Base-by-base conservation (phyloP, 2,329 filamentous ascomycete genomes). In the Aspergillus terreus region DNA sequence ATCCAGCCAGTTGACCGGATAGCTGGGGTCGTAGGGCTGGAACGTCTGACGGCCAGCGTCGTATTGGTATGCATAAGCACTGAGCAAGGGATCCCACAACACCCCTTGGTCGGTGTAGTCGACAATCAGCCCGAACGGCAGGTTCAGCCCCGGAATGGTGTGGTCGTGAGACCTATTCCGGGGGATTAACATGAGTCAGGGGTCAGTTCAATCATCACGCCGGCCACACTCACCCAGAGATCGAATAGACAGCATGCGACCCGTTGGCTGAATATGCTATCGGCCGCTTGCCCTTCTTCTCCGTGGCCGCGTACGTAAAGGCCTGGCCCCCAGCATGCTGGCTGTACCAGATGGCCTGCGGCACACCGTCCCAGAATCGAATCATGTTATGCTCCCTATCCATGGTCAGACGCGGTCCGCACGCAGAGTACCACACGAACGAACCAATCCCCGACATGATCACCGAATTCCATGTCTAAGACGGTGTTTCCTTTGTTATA, bases 331-430 rank as follows among this genome's bases (percentile, higher is more conserved):
- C 76, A 27, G 74, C 68, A 63, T 87, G 85, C 62, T 87, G 84
- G 47, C 78, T 82, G 62, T 78, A 86, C 82, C 83, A 87, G 11
- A 87, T 64, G 1, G 76, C 72, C 54, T 76, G 66, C 0, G 84
- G 84, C 1, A 60, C 55, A 9, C 80, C 80, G 49, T 84, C 73
- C 14, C 72, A 47, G 66, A 88, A 88, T 10, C 84, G 82, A 30
- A 88, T 73, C 82, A 85, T 85, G 49, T 80, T 83, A 64, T 86
- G 83, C 62, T 86, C 83, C 82, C 78, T 79, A 38, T 62, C 55
- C 40, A 43, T 43, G 9, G 19, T 32, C 7, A 23, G 43, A 36
- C 35, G 23, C 36, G n/a, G 41, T 47, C 21, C 35, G 7, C n/a
- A 14, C 6, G 35, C 35, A 38, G 12, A 38, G 43, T 15, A 12